A percentile compares a stretch with the other conserved stretches of the same genome.
Evolutionary conservation across 1,139 yeast genomes (phyloP).

Genomic region (Debaryomyces nepalensis): DNA sequence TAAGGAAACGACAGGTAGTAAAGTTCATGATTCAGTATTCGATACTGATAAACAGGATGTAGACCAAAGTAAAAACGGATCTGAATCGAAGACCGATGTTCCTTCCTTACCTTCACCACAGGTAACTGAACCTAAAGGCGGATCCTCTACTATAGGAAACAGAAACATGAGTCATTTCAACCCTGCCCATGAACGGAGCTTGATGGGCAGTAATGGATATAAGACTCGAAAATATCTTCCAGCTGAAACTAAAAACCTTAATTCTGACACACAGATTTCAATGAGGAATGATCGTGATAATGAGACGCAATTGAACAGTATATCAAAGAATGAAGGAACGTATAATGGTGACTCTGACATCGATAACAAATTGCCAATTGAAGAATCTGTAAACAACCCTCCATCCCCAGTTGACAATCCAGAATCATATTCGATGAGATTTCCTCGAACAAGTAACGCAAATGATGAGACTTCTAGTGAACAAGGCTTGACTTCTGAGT

Average conservation of each 20-base stretch:
- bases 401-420: background rate
- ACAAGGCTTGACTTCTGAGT: too few relatives aligned
- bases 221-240: background rate
- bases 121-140: too few relatives aligned
- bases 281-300: background rate
- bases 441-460: background rate
- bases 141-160: too few relatives aligned
- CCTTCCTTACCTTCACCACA: too few relatives aligned
- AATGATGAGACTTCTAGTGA: background rate
- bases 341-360: background rate
- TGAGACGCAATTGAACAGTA: background rate
- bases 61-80: background rate
- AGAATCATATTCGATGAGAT: conserved; percentile 3
- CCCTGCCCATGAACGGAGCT: background rate
- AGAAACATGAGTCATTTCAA: background rate
- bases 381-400: background rate
- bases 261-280: too few relatives aligned
- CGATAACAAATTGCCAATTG: background rate
- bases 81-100: background rate
- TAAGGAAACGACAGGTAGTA: background rate
- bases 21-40: background rate
- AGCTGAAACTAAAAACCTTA: background rate
- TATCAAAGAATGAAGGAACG: background rate
- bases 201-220: background rate
- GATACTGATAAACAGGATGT: background rate